Evolutionary conservation across 805 yeast genomes (phyloP), one percentile per base, ranked within the genome.

Genomic region (Starmerella bombi): DNA sequence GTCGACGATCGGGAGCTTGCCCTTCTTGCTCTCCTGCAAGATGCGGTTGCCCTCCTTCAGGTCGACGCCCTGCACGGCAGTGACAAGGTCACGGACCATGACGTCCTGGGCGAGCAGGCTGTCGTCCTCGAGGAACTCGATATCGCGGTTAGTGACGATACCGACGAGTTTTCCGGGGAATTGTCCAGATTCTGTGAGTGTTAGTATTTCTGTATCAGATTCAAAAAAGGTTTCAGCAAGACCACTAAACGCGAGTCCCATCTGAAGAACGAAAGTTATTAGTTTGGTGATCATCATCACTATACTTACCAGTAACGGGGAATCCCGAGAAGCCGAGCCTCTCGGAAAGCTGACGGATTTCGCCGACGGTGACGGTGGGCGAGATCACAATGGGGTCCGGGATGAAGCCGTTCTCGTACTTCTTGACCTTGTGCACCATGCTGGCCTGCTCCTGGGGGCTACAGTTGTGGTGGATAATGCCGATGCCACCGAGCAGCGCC

Each of bases 181-280:
- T 55, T 77, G 64, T 57, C 98, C 98, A 60, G 65, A 69, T 65
- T 80, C 98, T 88, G 34, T 25, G 22, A 23, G 63, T 23, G 59
- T 56, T 52, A 57, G 60, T 54, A 46, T 36, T 30, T 19, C 34
- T 16, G 32, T 7, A 37, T 42, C 46, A 42, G 42, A 37, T 32
- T 37, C 34, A 40, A 72, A 69, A 75, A 55, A 57, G 51, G 60
- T 78, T 54, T 85, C 96, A 93, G 65, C 95, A 84, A 74, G 93
- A 81, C 85, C 91, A 8, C 25, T 22, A 32, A 32, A 35, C 31
- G 25, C 23, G 19, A 25, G 81, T 80, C 93, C 60, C 69, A 57
- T 79, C 95, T 94, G 97, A 79, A 88, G 98, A 88, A 88, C 97
- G 98, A 88, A 88, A 88, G 97, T 88, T 85, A 82, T 70, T 62